Percentiles rank a stretch among this genome's conserved stretches.
Conservation (phyloP, 805 yeast species). For the Saturnispora bothae region DNA sequence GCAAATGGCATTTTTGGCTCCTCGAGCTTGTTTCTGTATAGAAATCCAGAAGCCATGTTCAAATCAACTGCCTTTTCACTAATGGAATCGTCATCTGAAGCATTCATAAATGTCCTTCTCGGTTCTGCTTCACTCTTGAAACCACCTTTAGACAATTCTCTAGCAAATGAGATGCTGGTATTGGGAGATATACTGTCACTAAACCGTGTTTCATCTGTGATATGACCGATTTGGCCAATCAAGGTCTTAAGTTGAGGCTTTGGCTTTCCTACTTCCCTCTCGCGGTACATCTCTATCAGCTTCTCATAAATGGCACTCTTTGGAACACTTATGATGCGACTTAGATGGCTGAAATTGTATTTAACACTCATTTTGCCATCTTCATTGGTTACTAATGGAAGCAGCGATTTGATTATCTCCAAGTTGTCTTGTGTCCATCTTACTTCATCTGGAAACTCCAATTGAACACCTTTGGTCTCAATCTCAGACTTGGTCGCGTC, state of each 20-base stretch:
- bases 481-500: background rate
- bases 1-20: background rate
- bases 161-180: background rate
- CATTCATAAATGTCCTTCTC: background rate
- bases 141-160: background rate
- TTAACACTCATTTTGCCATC: constrained; percentile 13
- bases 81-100: background rate
- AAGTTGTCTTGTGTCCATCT: constrained; percentile 16
- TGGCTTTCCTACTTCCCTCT: background rate
- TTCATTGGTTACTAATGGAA: constrained; percentile 12
- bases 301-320: constrained; percentile 16
- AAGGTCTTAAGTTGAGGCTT: too few relatives aligned
- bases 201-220: too few relatives aligned
- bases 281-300: constrained; percentile 15
- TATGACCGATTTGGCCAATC: too few relatives aligned
- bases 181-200: background rate
- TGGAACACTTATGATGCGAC: constrained; percentile 9
- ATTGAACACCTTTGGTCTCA: background rate
- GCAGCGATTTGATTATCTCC: constrained; percentile 9
- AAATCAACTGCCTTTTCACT: constrained; percentile 16
- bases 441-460: background rate
- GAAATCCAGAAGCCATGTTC: constrained; percentile 18
- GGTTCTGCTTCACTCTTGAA: too few relatives aligned
- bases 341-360: constrained; percentile 17
- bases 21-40: constrained; percentile 13